phyloP scores from a whole-genome alignment of 208 protist species.

The Leptomonas seymouri region DNA sequence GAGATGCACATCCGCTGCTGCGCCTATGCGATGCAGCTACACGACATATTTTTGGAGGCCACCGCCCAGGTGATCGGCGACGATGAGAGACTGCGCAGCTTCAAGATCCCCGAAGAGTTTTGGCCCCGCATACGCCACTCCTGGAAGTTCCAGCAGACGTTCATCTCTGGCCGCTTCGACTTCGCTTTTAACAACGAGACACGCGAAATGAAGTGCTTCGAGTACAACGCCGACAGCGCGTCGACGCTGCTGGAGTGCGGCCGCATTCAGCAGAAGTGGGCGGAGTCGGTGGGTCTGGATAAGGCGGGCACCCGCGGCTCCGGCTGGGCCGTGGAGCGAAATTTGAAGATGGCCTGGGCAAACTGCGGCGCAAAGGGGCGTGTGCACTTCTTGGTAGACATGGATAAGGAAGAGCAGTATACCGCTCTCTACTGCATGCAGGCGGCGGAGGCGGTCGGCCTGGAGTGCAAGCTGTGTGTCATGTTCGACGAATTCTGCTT shows the following conservation, averaged over 20 bases:
- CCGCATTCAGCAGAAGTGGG: slow-evolving; percentile 90
- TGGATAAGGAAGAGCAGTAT: slow-evolving; percentile 90
- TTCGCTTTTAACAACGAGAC: slow-evolving; percentile 85
- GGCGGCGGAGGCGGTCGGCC: slow-evolving; percentile 66
- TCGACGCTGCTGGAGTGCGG: slow-evolving; percentile 88
- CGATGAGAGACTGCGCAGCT: slow-evolving; percentile 72
- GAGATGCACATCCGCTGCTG: slow-evolving; percentile 75
- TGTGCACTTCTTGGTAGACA: slow-evolving; percentile 90
- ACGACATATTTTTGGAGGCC: slow-evolving; percentile 87
- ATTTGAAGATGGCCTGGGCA: slow-evolving; percentile 67
- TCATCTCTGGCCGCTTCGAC: slow-evolving; percentile 90
- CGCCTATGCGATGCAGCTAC: slow-evolving; percentile 69
- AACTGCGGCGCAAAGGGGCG: slow-evolving; percentile 59
- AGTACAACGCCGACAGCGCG: slow-evolving; percentile 94
- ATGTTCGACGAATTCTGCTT: slow-evolving; percentile 92
- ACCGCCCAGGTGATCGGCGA: slow-evolving; percentile 76
- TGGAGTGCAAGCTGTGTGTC: slow-evolving; percentile 86
- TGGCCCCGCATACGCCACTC: slow-evolving; percentile 88
- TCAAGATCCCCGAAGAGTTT: slow-evolving; percentile 80
- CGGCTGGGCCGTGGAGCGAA: slow-evolving; percentile 63
- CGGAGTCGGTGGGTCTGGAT: slow-evolving; percentile 66
- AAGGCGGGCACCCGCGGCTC: slow-evolving; percentile 57
- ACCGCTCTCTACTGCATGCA: slow-evolving; percentile 84
- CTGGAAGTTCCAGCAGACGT: slow-evolving; percentile 72
- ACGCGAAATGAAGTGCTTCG: slow-evolving; percentile 85